Conservation (phyloP, 139 green algal species). For the Microglena sp. region DNA sequence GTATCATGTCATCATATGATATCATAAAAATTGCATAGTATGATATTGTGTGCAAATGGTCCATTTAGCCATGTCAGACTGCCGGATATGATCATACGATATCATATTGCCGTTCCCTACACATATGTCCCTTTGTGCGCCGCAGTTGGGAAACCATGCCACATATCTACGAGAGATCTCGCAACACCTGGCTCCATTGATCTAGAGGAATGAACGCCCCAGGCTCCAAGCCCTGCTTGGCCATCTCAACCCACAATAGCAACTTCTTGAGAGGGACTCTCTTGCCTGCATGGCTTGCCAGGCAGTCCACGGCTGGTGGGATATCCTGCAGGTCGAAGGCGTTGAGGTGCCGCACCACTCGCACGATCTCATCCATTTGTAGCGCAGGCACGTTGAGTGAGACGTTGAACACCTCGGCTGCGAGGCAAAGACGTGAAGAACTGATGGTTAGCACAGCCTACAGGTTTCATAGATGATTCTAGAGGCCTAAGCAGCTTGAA, state of each 20-base stretch:
- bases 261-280: conserved; percentile 89
- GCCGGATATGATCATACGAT: too few relatives aligned
- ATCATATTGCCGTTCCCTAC: too few relatives aligned
- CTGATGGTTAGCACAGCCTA: too few relatives aligned
- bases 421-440: too few relatives aligned
- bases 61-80: too few relatives aligned
- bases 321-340: conserved; percentile 50
- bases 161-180: background rate
- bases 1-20: too few relatives aligned
- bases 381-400: conserved; percentile 75
- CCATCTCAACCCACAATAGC: conserved; percentile 93
- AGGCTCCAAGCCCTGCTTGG: conserved; percentile 35
- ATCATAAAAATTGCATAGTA: too few relatives aligned
- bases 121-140: too few relatives aligned
- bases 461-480: too few relatives aligned
- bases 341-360: conserved; percentile 57
- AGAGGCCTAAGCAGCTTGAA: too few relatives aligned
- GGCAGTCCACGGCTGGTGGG: conserved; percentile 28
- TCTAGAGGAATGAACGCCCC: conserved; percentile 45
- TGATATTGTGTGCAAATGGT: too few relatives aligned
- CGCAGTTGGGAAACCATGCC: too few relatives aligned
- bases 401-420: conserved; percentile 81
- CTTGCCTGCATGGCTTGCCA: conserved; percentile 25
- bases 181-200: conserved; percentile 10
- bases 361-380: conserved; percentile 49